Conservation (phyloP, 441 rosid species). For the Biscutella auriculata region DNA sequence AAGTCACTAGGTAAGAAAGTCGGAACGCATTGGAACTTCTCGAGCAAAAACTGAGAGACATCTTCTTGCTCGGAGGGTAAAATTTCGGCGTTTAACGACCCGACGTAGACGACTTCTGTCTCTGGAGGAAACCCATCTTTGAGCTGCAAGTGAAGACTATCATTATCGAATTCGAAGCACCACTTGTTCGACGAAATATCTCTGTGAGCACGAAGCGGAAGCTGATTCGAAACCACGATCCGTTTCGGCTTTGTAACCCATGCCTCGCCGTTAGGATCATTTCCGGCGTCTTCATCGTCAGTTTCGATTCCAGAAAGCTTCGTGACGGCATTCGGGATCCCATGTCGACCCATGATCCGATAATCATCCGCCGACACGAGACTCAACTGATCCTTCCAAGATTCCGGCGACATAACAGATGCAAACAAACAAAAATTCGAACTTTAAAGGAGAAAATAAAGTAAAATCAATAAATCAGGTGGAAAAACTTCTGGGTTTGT, state of each 20-base stretch:
- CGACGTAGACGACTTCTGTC: constrained; percentile 51
- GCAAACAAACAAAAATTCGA: background rate
- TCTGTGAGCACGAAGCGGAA: constrained; percentile 36
- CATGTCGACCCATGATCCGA: constrained; percentile 30
- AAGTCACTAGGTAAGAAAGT: constrained; percentile 49
- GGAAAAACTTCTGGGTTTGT: background rate
- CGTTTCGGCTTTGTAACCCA: constrained; percentile 23
- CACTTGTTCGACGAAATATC: constrained; percentile 30
- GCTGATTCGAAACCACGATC: constrained; percentile 57
- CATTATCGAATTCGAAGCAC: constrained; percentile 50
- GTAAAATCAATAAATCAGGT: background rate
- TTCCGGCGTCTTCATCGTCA: constrained; percentile 21
- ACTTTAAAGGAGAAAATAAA: background rate
- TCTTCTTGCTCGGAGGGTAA: constrained; percentile 46
- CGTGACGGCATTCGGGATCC: constrained; percentile 46
- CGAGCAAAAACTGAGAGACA: constrained; percentile 35
- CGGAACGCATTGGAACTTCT: constrained; percentile 49
- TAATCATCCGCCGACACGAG: constrained; percentile 52
- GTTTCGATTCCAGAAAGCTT: constrained; percentile 37
- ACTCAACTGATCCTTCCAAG: constrained; percentile 43
- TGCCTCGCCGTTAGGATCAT: background rate
- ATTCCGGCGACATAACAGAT: constrained; percentile 35
- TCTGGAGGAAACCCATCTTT: constrained; percentile 48
- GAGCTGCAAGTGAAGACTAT: constrained; percentile 40
- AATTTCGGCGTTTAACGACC: constrained; percentile 45